A percentile compares a stretch with the other conserved stretches of the same genome.
phyloP scores from a whole-genome alignment of 345 rosid genomes.

The Heritiera fomes region DNA sequence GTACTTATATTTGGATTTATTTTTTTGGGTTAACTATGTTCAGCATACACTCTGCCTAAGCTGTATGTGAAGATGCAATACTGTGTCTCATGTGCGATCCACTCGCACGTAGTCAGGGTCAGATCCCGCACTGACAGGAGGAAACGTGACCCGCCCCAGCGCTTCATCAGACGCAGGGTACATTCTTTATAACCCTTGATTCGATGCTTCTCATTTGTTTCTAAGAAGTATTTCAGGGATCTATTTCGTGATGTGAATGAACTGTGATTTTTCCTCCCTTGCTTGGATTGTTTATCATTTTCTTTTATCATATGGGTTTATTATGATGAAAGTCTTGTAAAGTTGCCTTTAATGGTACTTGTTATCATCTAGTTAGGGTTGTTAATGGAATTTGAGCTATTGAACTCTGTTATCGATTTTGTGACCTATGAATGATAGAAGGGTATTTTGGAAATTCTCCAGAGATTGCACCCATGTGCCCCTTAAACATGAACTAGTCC shows the following conservation, averaged over 20 bases:
- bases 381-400: not conserved
- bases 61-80: slow-evolving; percentile 86
- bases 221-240: not conserved
- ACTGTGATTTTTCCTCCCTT: not conserved
- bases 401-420: not conserved
- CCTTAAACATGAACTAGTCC: slow-evolving; percentile 13
- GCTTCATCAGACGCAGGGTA: slow-evolving; percentile 89
- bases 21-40: slow-evolving; percentile 2
- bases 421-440: not conserved
- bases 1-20: not conserved
- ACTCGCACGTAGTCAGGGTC: slow-evolving; percentile 96
- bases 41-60: slow-evolving; percentile 80
- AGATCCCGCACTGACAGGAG: slow-evolving; percentile 84
- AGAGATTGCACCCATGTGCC: not conserved
- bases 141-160: slow-evolving; percentile 86
- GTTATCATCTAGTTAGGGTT: not conserved
- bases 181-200: not conserved
- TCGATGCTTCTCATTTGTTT: not conserved
- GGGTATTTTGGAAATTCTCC: not conserved
- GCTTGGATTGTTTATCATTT: not conserved
- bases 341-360: not conserved
- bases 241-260: not conserved
- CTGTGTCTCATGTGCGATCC: slow-evolving; percentile 96
- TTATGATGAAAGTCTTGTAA: not conserved
- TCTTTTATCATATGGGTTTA: not conserved